Percentiles rank a stretch among this genome's conserved stretches.
phyloP scores from a whole-genome alignment of 1,139 yeast genomes.

The Saccharomyces hybrid region DNA sequence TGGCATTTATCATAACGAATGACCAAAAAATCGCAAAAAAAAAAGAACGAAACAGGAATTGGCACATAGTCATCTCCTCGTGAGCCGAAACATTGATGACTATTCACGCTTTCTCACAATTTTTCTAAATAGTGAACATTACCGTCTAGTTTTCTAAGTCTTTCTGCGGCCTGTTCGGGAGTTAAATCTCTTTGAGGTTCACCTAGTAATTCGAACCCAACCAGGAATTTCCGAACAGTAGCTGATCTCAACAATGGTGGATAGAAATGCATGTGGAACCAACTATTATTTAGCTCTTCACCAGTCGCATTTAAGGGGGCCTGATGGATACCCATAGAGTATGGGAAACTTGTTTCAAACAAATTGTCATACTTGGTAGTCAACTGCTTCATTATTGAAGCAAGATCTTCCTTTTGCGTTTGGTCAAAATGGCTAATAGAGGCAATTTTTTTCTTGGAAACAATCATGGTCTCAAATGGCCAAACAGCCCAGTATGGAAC shows the following conservation, averaged over 20 bases:
- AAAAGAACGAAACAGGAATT: background rate
- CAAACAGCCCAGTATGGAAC: slow-evolving; percentile 82
- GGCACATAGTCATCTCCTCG: background rate
- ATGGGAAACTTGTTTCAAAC: slow-evolving; percentile 65
- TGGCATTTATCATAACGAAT: background rate
- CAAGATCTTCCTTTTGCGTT: slow-evolving; percentile 49
- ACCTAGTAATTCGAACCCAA: slow-evolving; percentile 72
- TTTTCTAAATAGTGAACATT: slow-evolving; percentile 22
- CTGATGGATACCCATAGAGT: slow-evolving; percentile 78
- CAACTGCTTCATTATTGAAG: slow-evolving; percentile 45
- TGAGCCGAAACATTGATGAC: background rate
- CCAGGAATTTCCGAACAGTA: slow-evolving; percentile 67
- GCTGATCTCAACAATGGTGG: slow-evolving; percentile 74
- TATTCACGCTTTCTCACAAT: slow-evolving; percentile 43
- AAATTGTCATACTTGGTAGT: slow-evolving; percentile 68
- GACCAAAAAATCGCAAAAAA: slow-evolving; percentile 3
- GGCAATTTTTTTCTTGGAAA: slow-evolving; percentile 48
- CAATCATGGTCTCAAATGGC: slow-evolving; percentile 69
- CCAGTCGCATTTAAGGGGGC: slow-evolving; percentile 46
- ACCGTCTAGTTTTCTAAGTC: slow-evolving; percentile 41
- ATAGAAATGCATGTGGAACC: slow-evolving; percentile 74
- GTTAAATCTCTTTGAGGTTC: slow-evolving; percentile 76
- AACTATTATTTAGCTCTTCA: slow-evolving; percentile 41
- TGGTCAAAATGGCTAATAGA: slow-evolving; percentile 46
- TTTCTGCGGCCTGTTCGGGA: slow-evolving; percentile 64